Conservation (phyloP, 768 basidiomycete genomes). For the Crucibulum laeve region DNA sequence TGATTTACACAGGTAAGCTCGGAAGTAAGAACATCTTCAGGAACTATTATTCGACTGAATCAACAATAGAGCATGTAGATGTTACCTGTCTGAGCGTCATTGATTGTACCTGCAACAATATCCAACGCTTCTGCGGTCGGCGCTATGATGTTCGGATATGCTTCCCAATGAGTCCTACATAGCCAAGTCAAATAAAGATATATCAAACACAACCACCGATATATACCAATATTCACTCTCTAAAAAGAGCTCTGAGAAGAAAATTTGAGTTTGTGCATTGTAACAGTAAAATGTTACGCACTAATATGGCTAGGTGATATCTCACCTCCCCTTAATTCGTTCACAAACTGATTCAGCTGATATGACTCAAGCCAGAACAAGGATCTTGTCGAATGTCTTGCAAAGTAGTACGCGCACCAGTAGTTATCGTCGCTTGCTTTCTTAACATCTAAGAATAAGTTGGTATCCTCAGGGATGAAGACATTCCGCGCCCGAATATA, state of each 20-base stretch:
- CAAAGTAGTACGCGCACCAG: slow-evolving; percentile 41
- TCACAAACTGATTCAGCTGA: slow-evolving; percentile 12
- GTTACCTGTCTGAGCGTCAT: slow-evolving; percentile 10
- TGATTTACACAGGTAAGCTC: slow-evolving; percentile 3
- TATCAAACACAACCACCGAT: not conserved
- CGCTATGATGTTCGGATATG: slow-evolving; percentile 21
- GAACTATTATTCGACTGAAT: not conserved
- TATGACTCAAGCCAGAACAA: slow-evolving; percentile 43
- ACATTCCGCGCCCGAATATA: slow-evolving; percentile 12
- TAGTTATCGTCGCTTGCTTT: slow-evolving; percentile 11
- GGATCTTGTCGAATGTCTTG: slow-evolving; percentile 24
- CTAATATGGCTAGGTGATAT: slow-evolving; percentile 21
- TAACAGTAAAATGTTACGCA: slow-evolving; percentile 10
- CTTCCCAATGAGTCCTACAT: slow-evolving; percentile 30
- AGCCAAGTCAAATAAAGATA: not conserved
- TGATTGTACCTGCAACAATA: slow-evolving; percentile 17
- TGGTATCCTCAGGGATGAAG: slow-evolving; percentile 17
- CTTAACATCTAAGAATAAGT: slow-evolving; percentile 36
- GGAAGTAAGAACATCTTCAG: slow-evolving; percentile 6
- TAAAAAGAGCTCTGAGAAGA: slow-evolving; percentile 22
- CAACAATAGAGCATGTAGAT: not conserved
- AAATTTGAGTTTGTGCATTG: not conserved
- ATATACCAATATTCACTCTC: slow-evolving; percentile 32
- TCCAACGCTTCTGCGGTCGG: slow-evolving; percentile 14
- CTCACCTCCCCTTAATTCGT: slow-evolving; percentile 20